Conservation (phyloP, 345 rosid species). For the Hibiscus mutabilis region DNA sequence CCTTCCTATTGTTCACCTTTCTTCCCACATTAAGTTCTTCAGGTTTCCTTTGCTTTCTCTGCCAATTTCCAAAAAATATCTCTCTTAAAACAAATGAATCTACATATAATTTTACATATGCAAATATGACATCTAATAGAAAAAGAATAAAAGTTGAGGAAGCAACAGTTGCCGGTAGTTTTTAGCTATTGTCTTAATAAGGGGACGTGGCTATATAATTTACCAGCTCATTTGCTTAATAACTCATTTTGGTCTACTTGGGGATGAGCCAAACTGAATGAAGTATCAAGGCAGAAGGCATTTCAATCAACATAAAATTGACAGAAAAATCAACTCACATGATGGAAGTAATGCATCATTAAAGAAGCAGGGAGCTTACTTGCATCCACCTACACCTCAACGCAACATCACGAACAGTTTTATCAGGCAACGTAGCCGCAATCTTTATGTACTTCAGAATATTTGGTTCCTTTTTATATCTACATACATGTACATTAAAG, state of each 20-base stretch:
- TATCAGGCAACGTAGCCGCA: slow-evolving; percentile 69
- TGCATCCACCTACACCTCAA: slow-evolving; percentile 92
- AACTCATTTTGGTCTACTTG: slow-evolving; percentile 2
- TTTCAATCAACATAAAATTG: not conserved
- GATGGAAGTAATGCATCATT: slow-evolving; percentile 1
- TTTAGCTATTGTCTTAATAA: not conserved
- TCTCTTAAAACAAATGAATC: slow-evolving; percentile 1
- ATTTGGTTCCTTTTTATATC: slow-evolving; percentile 66
- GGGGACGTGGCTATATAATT: not conserved
- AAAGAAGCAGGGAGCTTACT: slow-evolving; percentile 43
- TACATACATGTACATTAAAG: slow-evolving; percentile 17
- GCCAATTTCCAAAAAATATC: slow-evolving; percentile 23
- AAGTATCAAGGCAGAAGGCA: not conserved
- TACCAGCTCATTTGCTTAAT: not conserved
- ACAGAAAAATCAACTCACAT: not conserved
- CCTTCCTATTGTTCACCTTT: slow-evolving; percentile 63
- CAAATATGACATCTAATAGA: not conserved
- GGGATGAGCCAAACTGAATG: not conserved
- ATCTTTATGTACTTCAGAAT: slow-evolving; percentile 81
- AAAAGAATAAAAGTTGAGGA: not conserved
- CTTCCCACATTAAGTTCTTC: slow-evolving; percentile 53
- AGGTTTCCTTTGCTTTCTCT: slow-evolving; percentile 89
- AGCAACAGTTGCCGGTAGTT: too few relatives aligned
- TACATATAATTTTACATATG: not conserved
- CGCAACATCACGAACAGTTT: slow-evolving; percentile 94